Base-by-base conservation (phyloP, 345 rosid genomes). In the Anacardium occidentale region DNA sequence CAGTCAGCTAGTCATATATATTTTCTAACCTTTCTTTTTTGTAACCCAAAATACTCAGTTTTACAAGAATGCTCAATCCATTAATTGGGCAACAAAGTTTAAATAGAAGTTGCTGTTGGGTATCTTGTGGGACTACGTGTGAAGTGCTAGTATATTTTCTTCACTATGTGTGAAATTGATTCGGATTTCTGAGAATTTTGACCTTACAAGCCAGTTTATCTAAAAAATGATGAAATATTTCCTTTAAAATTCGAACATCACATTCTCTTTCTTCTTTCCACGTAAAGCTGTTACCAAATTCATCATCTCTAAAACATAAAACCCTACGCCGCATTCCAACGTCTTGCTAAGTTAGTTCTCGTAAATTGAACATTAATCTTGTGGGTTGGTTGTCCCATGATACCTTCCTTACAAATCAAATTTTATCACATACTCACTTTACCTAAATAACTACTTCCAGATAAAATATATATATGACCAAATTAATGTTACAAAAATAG, bases 341-440 rank as follows among this genome's bases (percentile, higher is more conserved):
- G 0, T 34, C 40, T 37, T 37, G 42, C 42, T 7, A 37, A 37
- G 42, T 37, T 37, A 50, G 53, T 15, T 78, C 56, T 44, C 37
- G 15, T 72, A 48, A 56, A 75, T 59, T 68, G 69, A 62, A 66
- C 51, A 75, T 25, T 67, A 44, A 44, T 63, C 32, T 32, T 12
- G 29, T 74, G 76, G 71, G 78, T 59, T 77, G 72, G 14, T 62
- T 75, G 77, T 45, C 76, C 58, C 45, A 32, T 56, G 20, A 13
- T 3, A 61, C 69, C 37, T 68, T 7, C 42, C 65, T 59, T 48
- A 59, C 51, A 77, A 25, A 77, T 62, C 62, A 60, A 68, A 54
- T 68, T 73, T 61, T n/a, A 55, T 63, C 84, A 83, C 84, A 81
- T 81, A 88, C 75, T 63, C 68, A 68, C 64, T 74, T 79, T 77